These are phyloP conservation scores for Cryphonectria carpinicola DNA, from an alignment of 2,329 filamentous ascomycete species.

Conservation along the genomic window DNA sequence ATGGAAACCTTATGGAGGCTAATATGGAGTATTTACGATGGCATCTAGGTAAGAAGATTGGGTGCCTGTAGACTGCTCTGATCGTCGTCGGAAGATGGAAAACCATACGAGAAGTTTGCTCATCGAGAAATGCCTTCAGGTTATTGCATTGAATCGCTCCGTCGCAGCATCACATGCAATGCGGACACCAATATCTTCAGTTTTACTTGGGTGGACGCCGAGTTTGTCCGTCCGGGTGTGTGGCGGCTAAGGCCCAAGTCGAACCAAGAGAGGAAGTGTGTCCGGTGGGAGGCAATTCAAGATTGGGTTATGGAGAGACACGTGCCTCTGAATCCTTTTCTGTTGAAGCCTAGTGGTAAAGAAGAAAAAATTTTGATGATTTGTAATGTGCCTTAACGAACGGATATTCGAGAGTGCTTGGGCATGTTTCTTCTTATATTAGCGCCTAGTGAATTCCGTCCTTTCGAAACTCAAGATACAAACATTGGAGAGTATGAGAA, in stretches of 20 bases:
- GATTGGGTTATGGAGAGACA: slow-evolving; percentile 11
- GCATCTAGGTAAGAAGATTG: too few species aligned
- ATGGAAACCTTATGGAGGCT: too few species aligned
- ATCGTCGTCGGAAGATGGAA: too few species aligned
- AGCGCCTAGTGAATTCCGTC: slow-evolving; percentile 4
- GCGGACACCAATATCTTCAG: too few species aligned
- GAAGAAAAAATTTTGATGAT: slow-evolving; percentile 10
- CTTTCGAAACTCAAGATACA: not conserved
- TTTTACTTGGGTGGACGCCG: too few species aligned
- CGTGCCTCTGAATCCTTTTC: slow-evolving; percentile 4
- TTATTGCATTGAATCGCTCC: too few species aligned
- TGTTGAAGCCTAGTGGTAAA: slow-evolving; percentile 10
- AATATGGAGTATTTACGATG: too few species aligned
- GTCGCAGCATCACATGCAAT: too few species aligned
- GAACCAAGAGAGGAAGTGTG: slow-evolving; percentile 13
- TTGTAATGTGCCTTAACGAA: not conserved
- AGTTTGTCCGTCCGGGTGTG: slow-evolving; percentile 1
- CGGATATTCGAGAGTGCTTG: slow-evolving; percentile 1
- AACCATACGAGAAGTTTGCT: too few species aligned
- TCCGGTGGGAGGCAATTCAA: slow-evolving; percentile 9
- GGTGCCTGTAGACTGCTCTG: too few species aligned
- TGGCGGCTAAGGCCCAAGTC: slow-evolving; percentile 6
- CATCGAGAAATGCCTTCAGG: too few species aligned
- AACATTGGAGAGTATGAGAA: too few species aligned
- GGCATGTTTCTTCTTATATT: slow-evolving; percentile 11